A percentile compares a stretch with the other conserved stretches of the same genome.
Evolutionary conservation across 2,329 filamentous ascomycete species (phyloP).

Genomic region (Colletotrichum lindemuthianum): DNA sequence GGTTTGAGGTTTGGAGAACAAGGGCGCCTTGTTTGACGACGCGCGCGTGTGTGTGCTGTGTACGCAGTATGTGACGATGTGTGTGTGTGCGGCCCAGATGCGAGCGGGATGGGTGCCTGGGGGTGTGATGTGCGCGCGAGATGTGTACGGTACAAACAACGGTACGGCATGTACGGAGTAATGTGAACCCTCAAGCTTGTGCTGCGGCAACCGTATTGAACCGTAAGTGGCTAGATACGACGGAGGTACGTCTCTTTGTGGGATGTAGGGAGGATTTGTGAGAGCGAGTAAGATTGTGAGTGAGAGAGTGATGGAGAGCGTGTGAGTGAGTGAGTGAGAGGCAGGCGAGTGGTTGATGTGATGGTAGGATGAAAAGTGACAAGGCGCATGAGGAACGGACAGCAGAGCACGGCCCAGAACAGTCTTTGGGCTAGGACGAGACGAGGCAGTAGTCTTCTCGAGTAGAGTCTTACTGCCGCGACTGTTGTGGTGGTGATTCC

Average conservation of each 20-base stretch:
- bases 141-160: background rate
- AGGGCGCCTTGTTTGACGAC: constrained; percentile 27
- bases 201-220: background rate
- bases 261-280: background rate
- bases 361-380: background rate
- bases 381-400: too few relatives aligned
- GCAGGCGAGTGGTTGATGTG: too few relatives aligned
- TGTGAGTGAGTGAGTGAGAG: too few relatives aligned
- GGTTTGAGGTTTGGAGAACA: constrained; percentile 11
- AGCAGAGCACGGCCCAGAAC: too few relatives aligned
- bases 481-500: background rate
- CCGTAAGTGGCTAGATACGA: background rate
- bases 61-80: too few relatives aligned
- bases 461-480: background rate
- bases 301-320: too few relatives aligned
- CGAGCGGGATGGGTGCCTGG: constrained; percentile 16
- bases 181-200: constrained; percentile 9
- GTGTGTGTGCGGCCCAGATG: constrained; percentile 10
- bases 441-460: background rate
- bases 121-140: constrained; percentile 4
- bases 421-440: background rate
- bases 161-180: background rate
- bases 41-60: background rate
- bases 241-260: background rate
- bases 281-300: too few relatives aligned